Base-by-base conservation (phyloP, 805 yeast genomes). In the Priceomyces carsonii region DNA sequence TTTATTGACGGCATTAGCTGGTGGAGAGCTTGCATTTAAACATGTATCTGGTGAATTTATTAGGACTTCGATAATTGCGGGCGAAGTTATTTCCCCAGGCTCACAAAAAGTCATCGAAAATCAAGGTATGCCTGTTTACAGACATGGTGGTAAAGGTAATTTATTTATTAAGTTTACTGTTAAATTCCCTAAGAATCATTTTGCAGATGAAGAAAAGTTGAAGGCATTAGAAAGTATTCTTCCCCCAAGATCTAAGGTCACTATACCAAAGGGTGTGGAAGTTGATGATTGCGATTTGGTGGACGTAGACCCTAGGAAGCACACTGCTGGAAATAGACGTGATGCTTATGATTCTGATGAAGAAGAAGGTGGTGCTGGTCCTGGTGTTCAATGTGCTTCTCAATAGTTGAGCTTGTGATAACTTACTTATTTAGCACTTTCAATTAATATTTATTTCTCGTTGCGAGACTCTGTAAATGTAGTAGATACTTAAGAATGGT, bases 61-160 rank as follows among this genome's bases (percentile, higher is more conserved):
- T 55, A 87, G 89, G 73, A 78, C 89, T 40, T 71, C 77, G 24
- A 79, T 90, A 44, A 68, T 84, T 33, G 93, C 97, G 36, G 98
- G 98, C 61, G 96, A 91, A 68, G 89, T 91, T 42, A 84, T 93
- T 45, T 54, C 89, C 20, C 97, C 98, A 33, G 95, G 86, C 45
- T 60, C 71, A 26, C 70, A 81, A 52, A 90, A 88, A 68, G 88
- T 88, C 36, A 69, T 93, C 45, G 88, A 84, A 50, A 87, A 82
- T 53, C 90, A 91, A 66, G 99, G 99, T 80, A 93, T 93, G 99
- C 99, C 99, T 48, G 71, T 91, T 47, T 82, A 75, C 67, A 81
- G 93, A 67, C 82, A 77, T 59, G 95, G 95, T 61, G 87, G 89
- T 45, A 73, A 62, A 54, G 99, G 99, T 66, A 80, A 88, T 69